phyloP scores from a whole-genome alignment of 306 rosid genomes.

The Rosa persica region DNA sequence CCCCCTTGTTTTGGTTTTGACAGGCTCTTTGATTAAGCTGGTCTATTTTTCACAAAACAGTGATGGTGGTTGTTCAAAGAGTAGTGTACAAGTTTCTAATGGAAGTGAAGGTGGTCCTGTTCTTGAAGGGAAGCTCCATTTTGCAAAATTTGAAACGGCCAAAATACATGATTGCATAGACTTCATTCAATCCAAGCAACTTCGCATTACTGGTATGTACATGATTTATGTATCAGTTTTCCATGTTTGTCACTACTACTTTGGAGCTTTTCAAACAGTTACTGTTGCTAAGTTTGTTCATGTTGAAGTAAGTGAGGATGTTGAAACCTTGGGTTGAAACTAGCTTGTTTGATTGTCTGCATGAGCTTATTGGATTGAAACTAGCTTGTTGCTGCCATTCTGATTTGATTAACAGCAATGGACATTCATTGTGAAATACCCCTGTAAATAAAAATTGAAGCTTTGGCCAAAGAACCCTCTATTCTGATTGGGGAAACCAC shows the following conservation, averaged over 20 bases:
- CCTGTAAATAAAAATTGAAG: neutral
- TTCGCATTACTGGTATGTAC: conserved; percentile 57
- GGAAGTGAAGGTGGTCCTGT: conserved; percentile 29
- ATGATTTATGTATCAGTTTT: neutral
- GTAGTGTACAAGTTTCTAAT: conserved; percentile 36
- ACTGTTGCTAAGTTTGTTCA: neutral
- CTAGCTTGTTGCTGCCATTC: neutral
- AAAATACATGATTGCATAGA: conserved; percentile 77
- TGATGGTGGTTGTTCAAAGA: conserved; percentile 34
- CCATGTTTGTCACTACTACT: neutral
- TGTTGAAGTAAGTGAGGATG: neutral
- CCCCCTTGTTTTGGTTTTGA: conserved; percentile 22
- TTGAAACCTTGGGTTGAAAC: conserved; percentile 16
- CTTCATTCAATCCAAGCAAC: conserved; percentile 66
- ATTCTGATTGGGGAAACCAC: neutral
- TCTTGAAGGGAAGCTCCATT: conserved; percentile 78
- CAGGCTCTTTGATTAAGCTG: conserved; percentile 82
- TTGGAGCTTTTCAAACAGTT: neutral
- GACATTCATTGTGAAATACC: conserved; percentile 1
- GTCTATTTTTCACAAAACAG: conserved; percentile 69
- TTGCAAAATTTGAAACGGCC: conserved; percentile 79
- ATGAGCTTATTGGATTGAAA: conserved; percentile 1
- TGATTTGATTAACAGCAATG: neutral
- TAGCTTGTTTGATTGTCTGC: neutral
- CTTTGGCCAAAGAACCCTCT: neutral